These are phyloP conservation scores for Chrysoporthe puriensis DNA, from an alignment of 2,329 filamentous ascomycete genomes.

Conservation along the genomic window DNA sequence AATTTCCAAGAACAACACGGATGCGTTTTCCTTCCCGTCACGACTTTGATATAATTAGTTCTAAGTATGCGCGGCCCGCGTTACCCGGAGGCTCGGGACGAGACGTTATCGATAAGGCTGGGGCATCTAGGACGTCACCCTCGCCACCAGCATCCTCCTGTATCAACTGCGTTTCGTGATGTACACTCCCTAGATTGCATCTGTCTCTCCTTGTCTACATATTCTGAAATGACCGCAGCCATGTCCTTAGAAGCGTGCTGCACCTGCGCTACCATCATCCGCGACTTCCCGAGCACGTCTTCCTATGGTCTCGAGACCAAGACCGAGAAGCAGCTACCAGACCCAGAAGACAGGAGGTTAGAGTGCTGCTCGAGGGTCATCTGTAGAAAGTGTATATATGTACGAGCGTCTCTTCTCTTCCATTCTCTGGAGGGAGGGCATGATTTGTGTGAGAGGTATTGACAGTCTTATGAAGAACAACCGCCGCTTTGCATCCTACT, in stretches of 20 bases:
- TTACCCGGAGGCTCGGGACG: not conserved
- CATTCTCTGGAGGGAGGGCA: not conserved
- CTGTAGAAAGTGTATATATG: conserved; percentile 71
- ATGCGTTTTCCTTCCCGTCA: too few relatives aligned
- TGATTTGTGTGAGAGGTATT: conserved; percentile 5
- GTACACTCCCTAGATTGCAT: not conserved
- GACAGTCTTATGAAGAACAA: conserved; percentile 54
- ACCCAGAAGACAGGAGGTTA: conserved; percentile 57
- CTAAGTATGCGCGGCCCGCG: too few relatives aligned
- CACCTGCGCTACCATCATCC: conserved; percentile 68
- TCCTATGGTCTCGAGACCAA: conserved; percentile 49
- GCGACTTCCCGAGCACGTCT: conserved; percentile 50
- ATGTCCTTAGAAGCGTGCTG: conserved; percentile 59
- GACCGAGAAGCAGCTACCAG: conserved; percentile 63
- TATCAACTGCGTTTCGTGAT: not conserved
- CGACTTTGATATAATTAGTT: too few relatives aligned
- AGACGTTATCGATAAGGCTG: conserved; percentile 26
- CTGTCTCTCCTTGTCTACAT: not conserved
- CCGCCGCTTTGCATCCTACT: conserved; percentile 66
- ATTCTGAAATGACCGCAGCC: not conserved
- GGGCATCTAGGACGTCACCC: conserved; percentile 24
- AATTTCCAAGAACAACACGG: too few relatives aligned
- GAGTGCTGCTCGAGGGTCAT: conserved; percentile 73
- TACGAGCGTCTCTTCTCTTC: conserved; percentile 39
- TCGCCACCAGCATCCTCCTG: conserved; percentile 14